Base-by-base conservation (phyloP, 164 flowering plant species). In the Platanus orientalis region DNA sequence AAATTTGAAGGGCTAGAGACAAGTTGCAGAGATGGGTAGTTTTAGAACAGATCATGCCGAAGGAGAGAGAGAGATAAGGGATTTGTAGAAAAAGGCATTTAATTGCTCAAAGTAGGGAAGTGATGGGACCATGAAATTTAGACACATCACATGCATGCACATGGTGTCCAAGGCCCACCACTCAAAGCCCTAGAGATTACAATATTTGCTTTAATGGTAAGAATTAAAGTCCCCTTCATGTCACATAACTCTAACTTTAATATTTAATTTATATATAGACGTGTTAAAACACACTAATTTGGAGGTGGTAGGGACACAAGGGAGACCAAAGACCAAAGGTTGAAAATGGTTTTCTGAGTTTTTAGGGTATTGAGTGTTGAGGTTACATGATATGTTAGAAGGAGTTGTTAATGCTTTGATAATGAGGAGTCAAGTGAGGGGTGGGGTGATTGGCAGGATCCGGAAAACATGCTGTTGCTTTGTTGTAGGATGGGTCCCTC, bases 61-160 rank as follows among this genome's bases (percentile, higher is more conserved):
- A 53, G 49, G 67, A 64, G 54, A 57, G 67, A 54, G 67, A 65
- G 65, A 59, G 50, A 55, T 63, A 70, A 60, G 67, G 58, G 64
- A 62, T 64, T 68, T 44, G 76, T 13, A 47, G 64, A 69, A 72
- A 72, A 54, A 36, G 28, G 68, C 69, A 74, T 79, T 63, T 78
- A 73, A 74, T 79, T 80, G 71, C 61, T 60, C 61, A 65, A 78
- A 79, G 75, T 54, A 61, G 55, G 56, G 70, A 56, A 63, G 74
- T 58, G 71, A 81, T 78, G 88, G 89, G 83, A 59, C 82, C 70
- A 16, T 44, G 29, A 36, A 74, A 72, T 80, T 67, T 66, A 76
- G 82, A 83, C 87, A 81, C 69, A 75, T 75, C 90, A 85, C 90
- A 85, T 87, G 93, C 83, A 60, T 45, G 84, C 93, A 85, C 93